These are phyloP conservation scores for Juglanconis sp. DNA, from an alignment of 2,329 filamentous ascomycete species.

Conservation along the genomic window DNA sequence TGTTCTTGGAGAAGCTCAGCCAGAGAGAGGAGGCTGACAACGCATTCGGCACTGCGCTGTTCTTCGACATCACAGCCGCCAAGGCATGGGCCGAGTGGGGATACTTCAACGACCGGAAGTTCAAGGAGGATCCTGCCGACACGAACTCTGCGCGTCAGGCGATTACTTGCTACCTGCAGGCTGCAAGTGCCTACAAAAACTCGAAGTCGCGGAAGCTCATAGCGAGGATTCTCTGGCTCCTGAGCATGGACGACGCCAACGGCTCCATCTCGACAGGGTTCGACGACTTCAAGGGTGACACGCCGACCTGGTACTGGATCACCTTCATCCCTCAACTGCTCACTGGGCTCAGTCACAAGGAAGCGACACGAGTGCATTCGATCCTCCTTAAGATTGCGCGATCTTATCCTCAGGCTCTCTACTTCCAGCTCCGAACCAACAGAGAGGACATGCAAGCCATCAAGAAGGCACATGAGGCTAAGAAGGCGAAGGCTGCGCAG, in stretches of 20 bases:
- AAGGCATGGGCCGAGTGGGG: constrained; percentile 99
- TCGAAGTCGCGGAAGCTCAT: constrained; percentile 93
- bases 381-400: constrained; percentile 94
- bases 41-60: constrained; percentile 90
- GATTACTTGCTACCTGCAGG: constrained; percentile 92
- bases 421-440: constrained; percentile 91
- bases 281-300: constrained; percentile 95
- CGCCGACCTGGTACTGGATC: constrained; percentile 99
- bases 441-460: constrained; percentile 91
- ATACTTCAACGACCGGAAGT: constrained; percentile 93
- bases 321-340: constrained; percentile 97
- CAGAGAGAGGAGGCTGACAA: constrained; percentile 90
- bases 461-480: constrained; percentile 81
- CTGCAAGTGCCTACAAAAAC: constrained; percentile 94
- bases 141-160: constrained; percentile 84
- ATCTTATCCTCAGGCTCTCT: constrained; percentile 89
- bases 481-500: constrained; percentile 53
- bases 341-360: constrained; percentile 85
- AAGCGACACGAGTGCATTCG: constrained; percentile 79
- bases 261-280: constrained; percentile 82
- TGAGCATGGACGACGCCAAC: constrained; percentile 88
- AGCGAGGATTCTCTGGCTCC: constrained; percentile 88
- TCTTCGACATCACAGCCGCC: constrained; percentile 90
- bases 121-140: constrained; percentile 84
- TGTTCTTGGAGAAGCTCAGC: constrained; percentile 94